Evolutionary conservation across 1,284 basidiomycete species (phyloP).

Genomic region (Apiotrichum veenhuisii): DNA sequence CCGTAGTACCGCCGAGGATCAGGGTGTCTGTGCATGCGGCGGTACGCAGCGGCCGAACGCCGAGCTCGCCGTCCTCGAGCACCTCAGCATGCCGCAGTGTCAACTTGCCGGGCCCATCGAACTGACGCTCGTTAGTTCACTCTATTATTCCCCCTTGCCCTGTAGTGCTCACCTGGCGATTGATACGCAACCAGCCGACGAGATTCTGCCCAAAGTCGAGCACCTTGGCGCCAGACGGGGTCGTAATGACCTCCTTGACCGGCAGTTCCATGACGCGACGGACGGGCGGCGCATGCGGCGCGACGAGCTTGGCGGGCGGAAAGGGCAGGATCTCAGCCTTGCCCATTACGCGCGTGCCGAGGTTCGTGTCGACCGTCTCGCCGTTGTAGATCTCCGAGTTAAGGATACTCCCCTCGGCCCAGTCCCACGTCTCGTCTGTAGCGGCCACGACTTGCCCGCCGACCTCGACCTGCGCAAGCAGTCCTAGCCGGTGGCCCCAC

Average conservation of each 20-base stretch:
- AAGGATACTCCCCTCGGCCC: slow-evolving; percentile 18
- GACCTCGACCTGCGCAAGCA: slow-evolving; percentile 34
- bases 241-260: slow-evolving; percentile 25
- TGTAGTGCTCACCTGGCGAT: background rate
- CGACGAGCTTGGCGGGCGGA: slow-evolving; percentile 22
- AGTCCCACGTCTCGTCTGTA: slow-evolving; percentile 28
- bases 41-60: slow-evolving; percentile 24
- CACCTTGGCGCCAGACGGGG: slow-evolving; percentile 31
- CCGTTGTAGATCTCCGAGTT: slow-evolving; percentile 38
- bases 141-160: too few relatives aligned
- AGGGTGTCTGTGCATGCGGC: slow-evolving; percentile 23
- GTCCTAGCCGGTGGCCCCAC: slow-evolving; percentile 27
- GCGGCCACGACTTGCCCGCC: slow-evolving; percentile 16
- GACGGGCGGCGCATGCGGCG: slow-evolving; percentile 35
- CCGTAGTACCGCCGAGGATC: slow-evolving; percentile 8
- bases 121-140: too few relatives aligned
- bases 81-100: slow-evolving; percentile 32
- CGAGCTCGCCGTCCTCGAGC: slow-evolving; percentile 34
- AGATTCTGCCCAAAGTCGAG: slow-evolving; percentile 44
- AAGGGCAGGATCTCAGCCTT: slow-evolving; percentile 11
- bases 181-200: slow-evolving; percentile 34
- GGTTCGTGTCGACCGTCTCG: slow-evolving; percentile 27
- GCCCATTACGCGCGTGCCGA: background rate
- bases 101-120: slow-evolving; percentile 8
- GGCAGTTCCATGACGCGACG: slow-evolving; percentile 22